These are phyloP conservation scores for Yarrowia galli DNA, from an alignment of 1,139 yeast genomes.

Conservation along the genomic window DNA sequence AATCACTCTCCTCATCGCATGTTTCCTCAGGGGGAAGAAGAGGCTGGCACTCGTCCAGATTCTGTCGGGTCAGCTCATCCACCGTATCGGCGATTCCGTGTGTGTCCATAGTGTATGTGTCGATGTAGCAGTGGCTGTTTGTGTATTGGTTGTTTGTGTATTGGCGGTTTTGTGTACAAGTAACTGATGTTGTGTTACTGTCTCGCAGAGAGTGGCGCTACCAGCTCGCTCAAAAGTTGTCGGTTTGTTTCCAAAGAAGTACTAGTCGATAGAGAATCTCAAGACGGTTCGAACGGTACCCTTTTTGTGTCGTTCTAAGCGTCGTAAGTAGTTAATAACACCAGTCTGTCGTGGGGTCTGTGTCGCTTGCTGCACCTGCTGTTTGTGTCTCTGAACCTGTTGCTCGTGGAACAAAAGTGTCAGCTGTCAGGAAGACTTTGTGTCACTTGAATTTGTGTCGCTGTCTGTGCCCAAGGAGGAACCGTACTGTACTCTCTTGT, in stretches of 20 bases:
- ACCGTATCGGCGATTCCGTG: constrained; percentile 34
- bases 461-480: not conserved
- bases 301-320: not conserved
- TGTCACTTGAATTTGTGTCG: not conserved
- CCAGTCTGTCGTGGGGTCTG: not conserved
- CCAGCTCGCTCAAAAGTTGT: not conserved
- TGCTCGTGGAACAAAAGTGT: not conserved
- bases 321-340: not conserved
- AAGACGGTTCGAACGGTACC: not conserved
- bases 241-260: not conserved
- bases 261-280: not conserved
- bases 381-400: not conserved
- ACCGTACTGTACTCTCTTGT: not conserved
- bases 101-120: constrained; percentile 8
- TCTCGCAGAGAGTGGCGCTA: too few species aligned
- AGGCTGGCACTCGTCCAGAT: constrained; percentile 10
- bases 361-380: not conserved
- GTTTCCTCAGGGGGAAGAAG: constrained; percentile 29
- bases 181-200: too few species aligned
- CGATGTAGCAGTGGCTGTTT: not conserved
- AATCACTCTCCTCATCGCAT: constrained; percentile 19
- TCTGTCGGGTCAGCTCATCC: constrained; percentile 34
- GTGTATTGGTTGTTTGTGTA: not conserved
- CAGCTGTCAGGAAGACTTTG: not conserved
- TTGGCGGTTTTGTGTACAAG: too few species aligned